phyloP scores from a whole-genome alignment of 768 basidiomycete species.

The Gloeophyllum trabeum region DNA sequence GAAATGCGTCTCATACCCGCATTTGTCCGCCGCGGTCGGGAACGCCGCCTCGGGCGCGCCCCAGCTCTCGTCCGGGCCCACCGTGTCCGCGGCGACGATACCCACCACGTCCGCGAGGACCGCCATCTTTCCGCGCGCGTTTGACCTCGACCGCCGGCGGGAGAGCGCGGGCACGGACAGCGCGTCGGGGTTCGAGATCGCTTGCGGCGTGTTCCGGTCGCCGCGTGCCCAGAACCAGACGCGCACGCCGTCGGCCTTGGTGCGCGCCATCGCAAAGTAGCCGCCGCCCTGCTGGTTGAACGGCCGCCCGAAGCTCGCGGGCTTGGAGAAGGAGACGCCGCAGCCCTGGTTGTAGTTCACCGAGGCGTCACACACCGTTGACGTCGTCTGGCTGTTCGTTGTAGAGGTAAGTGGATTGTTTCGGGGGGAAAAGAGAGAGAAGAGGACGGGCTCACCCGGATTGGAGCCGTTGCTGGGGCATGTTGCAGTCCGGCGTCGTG shows the following conservation, averaged over 20 bases:
- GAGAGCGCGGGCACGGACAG: no score
- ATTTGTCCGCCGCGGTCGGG: conserved; percentile 26
- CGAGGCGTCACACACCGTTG: conserved; percentile 35
- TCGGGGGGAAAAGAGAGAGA: neutral
- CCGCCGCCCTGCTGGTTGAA: conserved; percentile 50
- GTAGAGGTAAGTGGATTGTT: neutral
- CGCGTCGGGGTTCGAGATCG: no score
- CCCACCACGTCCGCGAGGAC: no score
- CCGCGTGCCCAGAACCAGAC: conserved; percentile 54
- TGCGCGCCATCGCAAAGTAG: conserved; percentile 42
- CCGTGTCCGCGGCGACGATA: no score
- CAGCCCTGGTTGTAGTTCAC: conserved; percentile 53
- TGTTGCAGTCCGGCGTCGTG: conserved; percentile 35
- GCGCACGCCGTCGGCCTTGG: conserved; percentile 29
- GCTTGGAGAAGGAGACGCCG: conserved; percentile 30
- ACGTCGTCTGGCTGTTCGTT: conserved; percentile 22
- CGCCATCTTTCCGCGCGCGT: no score
- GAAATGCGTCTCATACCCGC: conserved; percentile 43
- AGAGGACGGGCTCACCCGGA: conserved; percentile 28
- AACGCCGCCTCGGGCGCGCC: conserved; percentile 38
- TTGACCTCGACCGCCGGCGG: no score
- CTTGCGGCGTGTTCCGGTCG: no score
- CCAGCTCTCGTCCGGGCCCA: conserved; percentile 22
- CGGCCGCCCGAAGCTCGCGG: conserved; percentile 30
- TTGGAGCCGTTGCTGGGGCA: conserved; percentile 29